Evolutionary conservation across 1,284 basidiomycete species (phyloP).

Genomic region (Gomphus bonarii): DNA sequence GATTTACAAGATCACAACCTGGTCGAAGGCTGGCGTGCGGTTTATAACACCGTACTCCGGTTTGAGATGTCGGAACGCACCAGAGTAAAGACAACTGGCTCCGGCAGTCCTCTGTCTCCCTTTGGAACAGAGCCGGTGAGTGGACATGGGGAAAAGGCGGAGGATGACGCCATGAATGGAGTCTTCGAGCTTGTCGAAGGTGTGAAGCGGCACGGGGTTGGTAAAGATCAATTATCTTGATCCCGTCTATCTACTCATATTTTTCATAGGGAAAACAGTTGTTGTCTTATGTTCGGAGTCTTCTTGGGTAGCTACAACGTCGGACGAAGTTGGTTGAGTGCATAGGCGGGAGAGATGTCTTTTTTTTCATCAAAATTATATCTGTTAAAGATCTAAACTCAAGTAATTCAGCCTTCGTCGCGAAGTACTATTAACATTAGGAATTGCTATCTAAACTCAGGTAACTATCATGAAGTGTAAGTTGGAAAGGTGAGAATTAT

Average conservation of each 20-base stretch:
- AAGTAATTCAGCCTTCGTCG: too few relatives aligned
- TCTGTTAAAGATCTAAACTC: too few relatives aligned
- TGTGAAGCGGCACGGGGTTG: constrained; percentile 61
- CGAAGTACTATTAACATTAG: too few relatives aligned
- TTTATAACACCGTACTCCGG: constrained; percentile 52
- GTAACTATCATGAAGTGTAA: too few relatives aligned
- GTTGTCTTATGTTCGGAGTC: constrained; percentile 58
- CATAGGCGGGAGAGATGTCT: too few relatives aligned
- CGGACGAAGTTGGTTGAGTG: background rate
- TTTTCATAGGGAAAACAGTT: constrained; percentile 52
- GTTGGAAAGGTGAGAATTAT: too few relatives aligned
- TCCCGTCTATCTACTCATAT: background rate
- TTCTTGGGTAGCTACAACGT: constrained; percentile 37
- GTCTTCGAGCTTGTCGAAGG: constrained; percentile 64
- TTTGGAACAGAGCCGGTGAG: constrained; percentile 14
- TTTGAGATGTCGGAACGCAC: constrained; percentile 52
- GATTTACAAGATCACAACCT: constrained; percentile 16
- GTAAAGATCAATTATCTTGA: constrained; percentile 20
- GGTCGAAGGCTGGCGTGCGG: constrained; percentile 71
- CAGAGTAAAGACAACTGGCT: constrained; percentile 25
- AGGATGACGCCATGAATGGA: constrained; percentile 23
- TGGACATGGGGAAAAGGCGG: constrained; percentile 26
- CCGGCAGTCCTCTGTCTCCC: constrained; percentile 14
- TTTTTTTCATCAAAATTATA: too few relatives aligned
- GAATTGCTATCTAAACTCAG: too few relatives aligned